Evolutionary conservation across 2,329 filamentous ascomycete species (phyloP).

Genomic region (Rutstroemia sydowiana): DNA sequence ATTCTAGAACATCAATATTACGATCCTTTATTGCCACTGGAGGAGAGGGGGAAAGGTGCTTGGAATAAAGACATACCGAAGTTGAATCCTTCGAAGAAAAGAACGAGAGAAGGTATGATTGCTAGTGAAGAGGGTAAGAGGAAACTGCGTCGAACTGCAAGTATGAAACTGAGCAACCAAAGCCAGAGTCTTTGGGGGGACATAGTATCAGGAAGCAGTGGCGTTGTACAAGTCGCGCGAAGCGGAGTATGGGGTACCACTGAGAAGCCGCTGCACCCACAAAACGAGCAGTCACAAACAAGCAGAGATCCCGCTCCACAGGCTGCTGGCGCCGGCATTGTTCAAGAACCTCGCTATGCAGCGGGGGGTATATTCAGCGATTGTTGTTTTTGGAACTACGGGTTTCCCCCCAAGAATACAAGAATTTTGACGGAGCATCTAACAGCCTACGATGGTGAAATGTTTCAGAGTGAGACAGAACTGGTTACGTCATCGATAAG

Average conservation of each 20-base stretch:
- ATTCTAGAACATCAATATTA: conserved; percentile 82
- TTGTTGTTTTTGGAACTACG: conserved; percentile 35
- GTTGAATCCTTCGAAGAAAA: conserved; percentile 48
- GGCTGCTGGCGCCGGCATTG: conserved; percentile 7
- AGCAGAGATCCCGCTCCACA: not conserved
- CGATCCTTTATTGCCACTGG: conserved; percentile 61
- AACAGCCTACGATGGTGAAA: conserved; percentile 30
- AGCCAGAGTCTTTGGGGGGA: conserved; percentile 85
- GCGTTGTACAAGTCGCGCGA: conserved; percentile 19
- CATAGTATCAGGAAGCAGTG: conserved; percentile 57
- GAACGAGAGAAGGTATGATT: conserved; percentile 43
- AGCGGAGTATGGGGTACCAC: conserved; percentile 25
- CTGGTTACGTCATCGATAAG: conserved; percentile 6
- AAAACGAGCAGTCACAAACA: not conserved
- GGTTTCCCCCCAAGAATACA: conserved; percentile 36
- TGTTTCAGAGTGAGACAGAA: conserved; percentile 19
- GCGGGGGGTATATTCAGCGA: conserved; percentile 35
- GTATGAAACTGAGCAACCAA: conserved; percentile 73
- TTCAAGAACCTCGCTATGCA: conserved; percentile 13
- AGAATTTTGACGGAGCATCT: conserved; percentile 31
- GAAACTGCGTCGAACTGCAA: conserved; percentile 82
- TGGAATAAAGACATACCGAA: conserved; percentile 53
- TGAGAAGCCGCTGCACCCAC: conserved; percentile 5
- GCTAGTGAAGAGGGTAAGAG: conserved; percentile 54
- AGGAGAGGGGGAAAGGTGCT: conserved; percentile 70